A percentile compares a stretch with the other conserved stretches of the same genome.
phyloP scores from a whole-genome alignment of 371 early-diverging fungal genomes.

The Apophysomyces variabilis region DNA sequence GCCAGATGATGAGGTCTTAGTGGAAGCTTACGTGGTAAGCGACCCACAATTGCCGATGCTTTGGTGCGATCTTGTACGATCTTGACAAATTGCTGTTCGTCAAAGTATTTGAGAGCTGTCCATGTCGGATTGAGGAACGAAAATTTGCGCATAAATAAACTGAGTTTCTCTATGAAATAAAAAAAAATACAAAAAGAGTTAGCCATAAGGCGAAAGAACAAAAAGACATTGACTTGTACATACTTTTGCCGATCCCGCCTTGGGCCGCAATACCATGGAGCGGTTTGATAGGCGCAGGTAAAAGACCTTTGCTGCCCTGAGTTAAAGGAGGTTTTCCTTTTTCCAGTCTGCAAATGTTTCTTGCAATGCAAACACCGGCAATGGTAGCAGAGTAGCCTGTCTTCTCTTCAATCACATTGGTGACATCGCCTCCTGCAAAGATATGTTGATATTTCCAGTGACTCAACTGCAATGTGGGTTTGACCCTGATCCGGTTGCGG shows the following conservation, averaged over 20 bases:
- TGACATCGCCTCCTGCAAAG: conserved; percentile 58
- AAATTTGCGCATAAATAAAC: conserved; percentile 30
- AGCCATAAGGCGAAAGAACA: too few relatives aligned
- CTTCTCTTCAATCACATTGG: conserved; percentile 44
- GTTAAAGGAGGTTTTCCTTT: conserved; percentile 33
- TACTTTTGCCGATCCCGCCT: conserved; percentile 35
- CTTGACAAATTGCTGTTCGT: conserved; percentile 39
- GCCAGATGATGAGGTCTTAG: conserved; percentile 10
- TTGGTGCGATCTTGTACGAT: conserved; percentile 38
- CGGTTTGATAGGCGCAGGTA: conserved; percentile 29
- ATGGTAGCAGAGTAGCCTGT: conserved; percentile 53
- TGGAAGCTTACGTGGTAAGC: conserved; percentile 32
- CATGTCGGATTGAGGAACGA: conserved; percentile 41
- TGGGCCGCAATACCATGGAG: conserved; percentile 26
- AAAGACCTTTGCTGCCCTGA: conserved; percentile 32
- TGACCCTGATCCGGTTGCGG: conserved; percentile 39
- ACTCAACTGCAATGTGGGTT: conserved; percentile 52
- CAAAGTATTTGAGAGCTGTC: conserved; percentile 47
- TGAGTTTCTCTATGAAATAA: conserved; percentile 15
- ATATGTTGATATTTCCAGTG: conserved; percentile 47
- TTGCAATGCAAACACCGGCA: conserved; percentile 38
- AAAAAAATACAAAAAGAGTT: too few relatives aligned
- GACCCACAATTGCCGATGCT: conserved; percentile 31
- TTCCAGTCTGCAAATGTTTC: conserved; percentile 37
- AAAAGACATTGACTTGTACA: too few relatives aligned